A percentile compares a stretch with the other conserved stretches of the same genome.
phyloP scores from a whole-genome alignment of 352 stramenopile species.

The Pythium rishiriense region DNA sequence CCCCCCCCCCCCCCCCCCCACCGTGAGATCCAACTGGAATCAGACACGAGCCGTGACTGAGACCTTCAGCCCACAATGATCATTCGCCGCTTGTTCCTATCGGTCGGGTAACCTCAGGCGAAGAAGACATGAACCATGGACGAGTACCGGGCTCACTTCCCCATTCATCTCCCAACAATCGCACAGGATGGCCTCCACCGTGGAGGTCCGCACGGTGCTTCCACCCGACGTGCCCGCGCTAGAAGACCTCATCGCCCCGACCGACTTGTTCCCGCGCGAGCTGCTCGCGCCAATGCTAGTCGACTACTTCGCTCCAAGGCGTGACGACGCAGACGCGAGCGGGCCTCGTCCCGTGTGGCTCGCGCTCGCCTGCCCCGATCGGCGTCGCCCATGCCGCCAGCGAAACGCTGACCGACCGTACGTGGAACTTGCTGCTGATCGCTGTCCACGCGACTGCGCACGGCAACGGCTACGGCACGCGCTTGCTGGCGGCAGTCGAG shows the following conservation, averaged over 20 bases:
- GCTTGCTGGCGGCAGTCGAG: slow-evolving; percentile 1
- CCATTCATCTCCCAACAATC: too few species aligned
- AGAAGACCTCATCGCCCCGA: slow-evolving; percentile 6
- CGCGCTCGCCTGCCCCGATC: background rate
- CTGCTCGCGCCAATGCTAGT: background rate
- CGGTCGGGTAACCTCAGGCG: too few species aligned
- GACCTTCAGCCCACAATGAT: too few species aligned
- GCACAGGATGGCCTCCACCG: too few species aligned
- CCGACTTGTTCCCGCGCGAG: slow-evolving; percentile 6
- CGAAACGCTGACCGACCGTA: slow-evolving; percentile 12
- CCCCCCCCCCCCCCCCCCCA: too few species aligned
- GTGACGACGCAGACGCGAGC: background rate
- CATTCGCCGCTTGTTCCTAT: too few species aligned
- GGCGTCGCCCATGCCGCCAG: slow-evolving; percentile 7
- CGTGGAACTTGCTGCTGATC: slow-evolving; percentile 15
- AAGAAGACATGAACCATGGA: too few species aligned
- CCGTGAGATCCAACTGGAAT: too few species aligned
- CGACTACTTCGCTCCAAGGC: background rate
- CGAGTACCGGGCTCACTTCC: too few species aligned
- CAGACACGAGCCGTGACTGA: background rate
- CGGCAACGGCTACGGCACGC: slow-evolving; percentile 3
- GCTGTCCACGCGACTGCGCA: background rate
- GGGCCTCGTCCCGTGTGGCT: background rate
- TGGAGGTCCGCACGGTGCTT: background rate
- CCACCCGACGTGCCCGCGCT: background rate